These are phyloP conservation scores for Phlebiopsis flavidoalba DNA, from an alignment of 768 basidiomycete species.

Conservation along the genomic window DNA sequence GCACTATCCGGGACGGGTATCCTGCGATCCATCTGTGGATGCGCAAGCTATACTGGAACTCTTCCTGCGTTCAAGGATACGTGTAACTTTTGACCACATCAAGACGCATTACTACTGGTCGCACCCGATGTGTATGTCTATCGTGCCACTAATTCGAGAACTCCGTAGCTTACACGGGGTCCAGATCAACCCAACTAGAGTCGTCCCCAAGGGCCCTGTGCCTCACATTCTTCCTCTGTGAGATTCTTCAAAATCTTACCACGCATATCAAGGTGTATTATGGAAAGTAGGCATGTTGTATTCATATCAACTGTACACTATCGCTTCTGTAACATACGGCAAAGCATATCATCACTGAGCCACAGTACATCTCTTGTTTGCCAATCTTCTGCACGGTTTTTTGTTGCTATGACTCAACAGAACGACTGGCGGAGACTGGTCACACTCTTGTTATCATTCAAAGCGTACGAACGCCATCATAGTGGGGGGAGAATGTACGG, in stretches of 20 bases:
- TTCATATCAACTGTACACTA: too few relatives aligned
- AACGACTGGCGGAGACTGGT: too few relatives aligned
- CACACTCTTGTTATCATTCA: too few relatives aligned
- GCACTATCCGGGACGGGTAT: constrained; percentile 81
- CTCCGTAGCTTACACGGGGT: too few relatives aligned
- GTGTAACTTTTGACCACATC: constrained; percentile 88
- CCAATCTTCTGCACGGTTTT: too few relatives aligned
- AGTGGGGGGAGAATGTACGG: constrained; percentile 59
- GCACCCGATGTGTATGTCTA: constrained; percentile 35
- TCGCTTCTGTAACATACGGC: too few relatives aligned
- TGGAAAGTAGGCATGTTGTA: too few relatives aligned
- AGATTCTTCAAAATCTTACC: constrained; percentile 16
- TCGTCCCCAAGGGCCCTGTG: constrained; percentile 73
- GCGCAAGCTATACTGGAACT: constrained; percentile 88
- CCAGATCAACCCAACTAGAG: constrained; percentile 73
- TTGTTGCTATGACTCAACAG: too few relatives aligned
- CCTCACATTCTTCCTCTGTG: constrained; percentile 59
- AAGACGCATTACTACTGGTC: constrained; percentile 74
- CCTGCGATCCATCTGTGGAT: constrained; percentile 83
- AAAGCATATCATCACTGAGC: too few relatives aligned
- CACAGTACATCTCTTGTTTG: too few relatives aligned
- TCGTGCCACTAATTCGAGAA: neutral
- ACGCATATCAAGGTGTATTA: too few relatives aligned
- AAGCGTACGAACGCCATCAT: neutral
- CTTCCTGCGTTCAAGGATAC: constrained; percentile 81